Conservation (phyloP, 495 filamentous ascomycete species). For the Lasiosphaeria miniovina region DNA sequence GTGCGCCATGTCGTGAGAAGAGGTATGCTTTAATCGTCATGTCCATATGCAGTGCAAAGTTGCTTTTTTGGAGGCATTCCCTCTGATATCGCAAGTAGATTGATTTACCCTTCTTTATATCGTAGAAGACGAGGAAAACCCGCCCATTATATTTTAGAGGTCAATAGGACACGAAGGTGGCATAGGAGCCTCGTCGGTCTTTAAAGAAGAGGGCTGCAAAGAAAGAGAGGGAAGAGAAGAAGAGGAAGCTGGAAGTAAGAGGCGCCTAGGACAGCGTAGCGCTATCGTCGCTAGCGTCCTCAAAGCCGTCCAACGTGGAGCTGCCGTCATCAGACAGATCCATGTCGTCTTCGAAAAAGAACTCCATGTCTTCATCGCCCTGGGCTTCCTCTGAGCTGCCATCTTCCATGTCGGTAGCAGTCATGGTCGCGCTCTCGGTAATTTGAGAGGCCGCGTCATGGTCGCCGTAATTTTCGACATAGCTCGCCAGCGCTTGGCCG, state of each 20-base stretch:
- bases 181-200: too few relatives aligned
- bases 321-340: constrained; percentile 8
- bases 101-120: too few relatives aligned
- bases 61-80: too few relatives aligned
- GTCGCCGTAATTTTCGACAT: constrained; percentile 12
- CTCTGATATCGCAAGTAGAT: too few relatives aligned
- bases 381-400: not conserved
- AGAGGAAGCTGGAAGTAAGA: not conserved
- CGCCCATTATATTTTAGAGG: too few relatives aligned
- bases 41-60: too few relatives aligned
- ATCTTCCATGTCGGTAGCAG: constrained; percentile 1
- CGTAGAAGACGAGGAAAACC: too few relatives aligned
- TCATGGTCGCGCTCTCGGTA: constrained; percentile 3
- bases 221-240: not conserved
- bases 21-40: too few relatives aligned
- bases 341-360: not conserved
- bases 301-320: constrained; percentile 24
- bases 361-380: not conserved
- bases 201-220: too few relatives aligned
- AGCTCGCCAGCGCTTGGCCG: constrained; percentile 20
- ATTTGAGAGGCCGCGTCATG: not conserved
- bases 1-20: too few relatives aligned
- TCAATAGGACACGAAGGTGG: too few relatives aligned
- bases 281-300: constrained; percentile 7
- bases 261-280: too few relatives aligned